Percentiles rank a stretch among this genome's conserved stretches.
phyloP scores from a whole-genome alignment of 2,329 filamentous ascomycete genomes.

The Colletotrichum siamense region DNA sequence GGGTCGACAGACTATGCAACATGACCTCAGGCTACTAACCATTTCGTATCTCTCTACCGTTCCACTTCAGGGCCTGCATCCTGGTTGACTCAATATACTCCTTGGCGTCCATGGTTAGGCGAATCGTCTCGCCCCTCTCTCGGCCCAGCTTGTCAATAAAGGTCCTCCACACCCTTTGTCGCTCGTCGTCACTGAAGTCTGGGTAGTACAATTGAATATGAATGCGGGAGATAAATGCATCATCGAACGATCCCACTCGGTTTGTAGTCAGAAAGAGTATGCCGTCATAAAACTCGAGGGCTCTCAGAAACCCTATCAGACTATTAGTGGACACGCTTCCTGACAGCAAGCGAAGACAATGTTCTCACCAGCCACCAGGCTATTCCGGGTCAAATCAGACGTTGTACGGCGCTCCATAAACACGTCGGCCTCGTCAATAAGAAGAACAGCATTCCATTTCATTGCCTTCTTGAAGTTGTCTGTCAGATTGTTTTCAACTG shows the following conservation, averaged over 20 bases:
- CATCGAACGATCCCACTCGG: slow-evolving; percentile 32
- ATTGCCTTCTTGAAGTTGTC: slow-evolving; percentile 25
- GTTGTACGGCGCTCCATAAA: slow-evolving; percentile 23
- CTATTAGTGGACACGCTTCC: too few relatives aligned
- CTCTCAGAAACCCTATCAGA: slow-evolving; percentile 12
- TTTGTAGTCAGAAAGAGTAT: slow-evolving; percentile 37
- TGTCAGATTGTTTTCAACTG: slow-evolving; percentile 19
- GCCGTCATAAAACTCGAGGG: slow-evolving; percentile 34
- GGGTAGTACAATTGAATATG: slow-evolving; percentile 33
- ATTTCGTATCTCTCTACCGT: slow-evolving; percentile 31
- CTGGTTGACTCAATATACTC: slow-evolving; percentile 20
- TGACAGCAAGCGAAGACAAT: too few relatives aligned
- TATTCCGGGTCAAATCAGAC: slow-evolving; percentile 21
- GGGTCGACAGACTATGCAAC: too few relatives aligned
- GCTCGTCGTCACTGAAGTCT: slow-evolving; percentile 29
- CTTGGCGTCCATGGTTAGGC: slow-evolving; percentile 23
- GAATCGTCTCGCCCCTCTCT: slow-evolving; percentile 28
- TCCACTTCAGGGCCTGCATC: slow-evolving; percentile 23
- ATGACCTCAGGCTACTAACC: too few relatives aligned
- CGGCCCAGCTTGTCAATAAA: slow-evolving; percentile 30
- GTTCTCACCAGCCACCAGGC: slow-evolving; percentile 11
- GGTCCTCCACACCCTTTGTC: slow-evolving; percentile 30
- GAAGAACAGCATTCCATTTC: slow-evolving; percentile 31
- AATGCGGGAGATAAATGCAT: slow-evolving; percentile 35
- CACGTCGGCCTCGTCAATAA: slow-evolving; percentile 34